phyloP scores from a whole-genome alignment of 2,329 filamentous ascomycete genomes.

The Stagonosporopsis chrysanthemi region DNA sequence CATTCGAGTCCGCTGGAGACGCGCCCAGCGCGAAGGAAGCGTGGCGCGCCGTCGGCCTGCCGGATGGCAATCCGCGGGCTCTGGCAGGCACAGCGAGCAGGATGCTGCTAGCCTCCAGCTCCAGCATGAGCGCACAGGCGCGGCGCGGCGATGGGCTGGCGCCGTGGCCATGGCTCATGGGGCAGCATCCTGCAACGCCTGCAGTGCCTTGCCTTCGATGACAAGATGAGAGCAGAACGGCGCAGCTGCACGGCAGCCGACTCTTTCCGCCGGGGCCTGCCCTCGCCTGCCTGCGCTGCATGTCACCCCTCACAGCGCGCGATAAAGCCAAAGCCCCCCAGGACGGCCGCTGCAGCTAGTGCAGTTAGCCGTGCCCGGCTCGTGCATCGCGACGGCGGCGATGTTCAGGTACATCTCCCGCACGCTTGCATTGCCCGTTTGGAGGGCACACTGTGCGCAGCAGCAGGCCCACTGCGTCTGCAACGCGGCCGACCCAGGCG shows the following conservation, averaged over 20 bases:
- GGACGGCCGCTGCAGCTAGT: slow-evolving; percentile 35
- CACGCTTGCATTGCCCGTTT: slow-evolving; percentile 17
- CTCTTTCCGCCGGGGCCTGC: slow-evolving; percentile 31
- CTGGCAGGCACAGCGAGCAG: slow-evolving; percentile 10
- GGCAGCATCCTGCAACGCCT: slow-evolving; percentile 18
- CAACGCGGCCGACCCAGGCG: not conserved
- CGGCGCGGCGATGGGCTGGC: slow-evolving; percentile 31
- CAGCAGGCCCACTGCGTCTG: not conserved
- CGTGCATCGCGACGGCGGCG: slow-evolving; percentile 30
- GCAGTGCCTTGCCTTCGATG: slow-evolving; percentile 34
- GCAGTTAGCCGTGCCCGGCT: slow-evolving; percentile 33
- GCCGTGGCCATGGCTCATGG: slow-evolving; percentile 24
- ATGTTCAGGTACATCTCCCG: slow-evolving; percentile 45
- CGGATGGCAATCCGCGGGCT: slow-evolving; percentile 17
- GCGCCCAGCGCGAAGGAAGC: slow-evolving; percentile 24
- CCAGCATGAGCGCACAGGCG: slow-evolving; percentile 17
- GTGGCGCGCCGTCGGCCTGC: slow-evolving; percentile 24
- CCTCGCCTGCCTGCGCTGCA: slow-evolving; percentile 10
- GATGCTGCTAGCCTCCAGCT: not conserved
- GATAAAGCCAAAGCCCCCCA: too few relatives aligned
- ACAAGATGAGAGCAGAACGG: slow-evolving; percentile 31
- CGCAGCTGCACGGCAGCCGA: slow-evolving; percentile 38
- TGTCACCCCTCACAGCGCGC: too few relatives aligned
- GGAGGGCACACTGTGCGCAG: slow-evolving; percentile 7
- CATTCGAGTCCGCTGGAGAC: slow-evolving; percentile 32